Evolutionary conservation across 768 basidiomycete genomes (phyloP).

Genomic region (Leucocoprinus sp.): DNA sequence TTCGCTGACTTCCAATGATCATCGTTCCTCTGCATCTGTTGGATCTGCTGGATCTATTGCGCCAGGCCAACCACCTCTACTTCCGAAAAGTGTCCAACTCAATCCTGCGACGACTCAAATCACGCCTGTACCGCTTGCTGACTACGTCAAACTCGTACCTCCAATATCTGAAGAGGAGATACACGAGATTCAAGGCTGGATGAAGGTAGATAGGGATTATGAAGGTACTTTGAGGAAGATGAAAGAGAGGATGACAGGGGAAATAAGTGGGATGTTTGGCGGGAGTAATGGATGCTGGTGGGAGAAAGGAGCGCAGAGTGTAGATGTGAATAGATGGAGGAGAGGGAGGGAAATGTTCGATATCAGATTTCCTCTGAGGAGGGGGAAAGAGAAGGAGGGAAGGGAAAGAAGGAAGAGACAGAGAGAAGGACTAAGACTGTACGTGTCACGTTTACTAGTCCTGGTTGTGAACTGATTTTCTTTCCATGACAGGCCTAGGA

Average conservation of each 20-base stretch:
- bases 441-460: constrained; percentile 28
- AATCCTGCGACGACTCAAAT: constrained; percentile 54
- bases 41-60: constrained; percentile 9
- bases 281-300: constrained; percentile 40
- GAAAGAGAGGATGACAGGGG: constrained; percentile 44
- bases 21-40: constrained; percentile 9
- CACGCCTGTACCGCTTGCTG: constrained; percentile 50
- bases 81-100: constrained; percentile 36
- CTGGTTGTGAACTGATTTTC: constrained; percentile 5
- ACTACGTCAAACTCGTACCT: constrained; percentile 47
- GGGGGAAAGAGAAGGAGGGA: constrained; percentile 17
- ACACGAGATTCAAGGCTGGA: constrained; percentile 48
- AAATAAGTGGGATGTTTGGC: constrained; percentile 38
- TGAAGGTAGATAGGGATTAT: constrained; percentile 53
- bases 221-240: constrained; percentile 40
- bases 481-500: constrained; percentile 43
- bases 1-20: constrained; percentile 3
- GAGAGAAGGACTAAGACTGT: constrained; percentile 72
- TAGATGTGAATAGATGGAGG: constrained; percentile 30
- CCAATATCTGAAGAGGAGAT: constrained; percentile 45
- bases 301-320: constrained; percentile 44
- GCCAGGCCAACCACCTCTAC: constrained; percentile 21
- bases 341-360: constrained; percentile 43
- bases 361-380: constrained; percentile 35
- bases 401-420: constrained; percentile 45